Base-by-base conservation (phyloP, 2,329 filamentous ascomycete species). In the Nemania diffusa region DNA sequence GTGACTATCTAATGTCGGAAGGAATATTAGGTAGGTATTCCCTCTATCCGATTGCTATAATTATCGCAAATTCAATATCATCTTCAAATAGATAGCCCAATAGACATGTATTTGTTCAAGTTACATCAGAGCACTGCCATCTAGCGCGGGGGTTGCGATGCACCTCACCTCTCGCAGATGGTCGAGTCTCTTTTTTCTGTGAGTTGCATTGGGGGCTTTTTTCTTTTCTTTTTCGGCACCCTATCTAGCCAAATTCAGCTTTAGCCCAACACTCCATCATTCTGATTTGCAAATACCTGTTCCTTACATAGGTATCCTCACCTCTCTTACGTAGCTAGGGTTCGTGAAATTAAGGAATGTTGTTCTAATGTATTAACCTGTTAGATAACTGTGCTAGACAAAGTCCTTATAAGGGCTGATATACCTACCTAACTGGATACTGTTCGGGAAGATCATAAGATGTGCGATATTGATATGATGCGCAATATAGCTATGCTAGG, bases 401-500 rank as follows among this genome's bases (percentile, higher is more conserved):
- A 44, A 32, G 48, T 60, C 26, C 32, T 57, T 67, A 60, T 60
- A 48, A 50, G 26, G 50, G 2, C 13, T 64, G 29, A 42, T 64
- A 63, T 64, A 57, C 32, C 17, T 15, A 29, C 48, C 24, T 17
- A 13, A 9, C 15, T 29, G 17, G 22, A 57, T 51, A 42, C 24
- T 50, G 42, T 51, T 57, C 44, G 67, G 52, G 56, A 67, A 69
- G 73, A 74, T 75, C 72, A 74, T 77, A 77, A 76, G 73, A 77
- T 76, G 72, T 76, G 75, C 72, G 73, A 73, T 77, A 77, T 77
- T 76, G 73, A 55, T 63, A 64, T 62, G 68, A 77, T 76, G 72
- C 76, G 75, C 73, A 73, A 73, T 77, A 77, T 77, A 77, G 73
- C 52, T 61, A 64, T 61, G 68, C 62, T n/a, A 55, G 48, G 62